These are phyloP conservation scores for Hippophae tibetana DNA, from an alignment of 306 rosid genomes.

Conservation along the genomic window DNA sequence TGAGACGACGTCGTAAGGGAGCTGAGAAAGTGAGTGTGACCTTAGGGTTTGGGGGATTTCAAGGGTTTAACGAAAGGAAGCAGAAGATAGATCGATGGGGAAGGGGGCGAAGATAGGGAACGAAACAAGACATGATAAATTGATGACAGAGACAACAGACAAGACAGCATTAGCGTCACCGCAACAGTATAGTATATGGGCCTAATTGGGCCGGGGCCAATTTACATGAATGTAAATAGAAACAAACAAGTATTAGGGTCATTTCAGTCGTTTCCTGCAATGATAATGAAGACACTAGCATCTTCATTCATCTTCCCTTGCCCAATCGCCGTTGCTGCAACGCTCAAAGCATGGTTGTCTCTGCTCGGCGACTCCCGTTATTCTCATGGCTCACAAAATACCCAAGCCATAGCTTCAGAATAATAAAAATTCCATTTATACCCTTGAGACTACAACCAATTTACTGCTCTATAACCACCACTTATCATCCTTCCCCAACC, in stretches of 20 bases:
- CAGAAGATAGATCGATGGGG: neutral
- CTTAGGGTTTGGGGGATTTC: slow-evolving; percentile 3
- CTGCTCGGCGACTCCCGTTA: slow-evolving; percentile 36
- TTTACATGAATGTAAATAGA: no score
- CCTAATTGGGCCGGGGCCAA: neutral
- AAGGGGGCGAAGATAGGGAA: slow-evolving; percentile 13
- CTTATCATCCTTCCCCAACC: slow-evolving; percentile 3
- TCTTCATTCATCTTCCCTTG: neutral
- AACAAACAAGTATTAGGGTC: no score
- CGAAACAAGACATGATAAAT: neutral
- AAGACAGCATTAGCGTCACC: no score
- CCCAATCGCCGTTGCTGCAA: neutral
- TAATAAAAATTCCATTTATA: slow-evolving; percentile 7
- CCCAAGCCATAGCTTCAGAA: slow-evolving; percentile 10
- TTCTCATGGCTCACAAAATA: slow-evolving; percentile 25
- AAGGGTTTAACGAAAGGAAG: slow-evolving; percentile 46
- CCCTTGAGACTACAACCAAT: slow-evolving; percentile 17
- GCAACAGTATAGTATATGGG: neutral
- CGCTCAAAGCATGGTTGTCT: slow-evolving; percentile 29
- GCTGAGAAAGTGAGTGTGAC: neutral
- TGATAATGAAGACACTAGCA: no score
- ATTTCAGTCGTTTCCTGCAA: no score
- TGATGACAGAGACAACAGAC: neutral
- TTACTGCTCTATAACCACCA: slow-evolving; percentile 13
- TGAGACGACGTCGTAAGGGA: slow-evolving; percentile 32